phyloP scores from a whole-genome alignment of 2,329 filamentous ascomycete species.

The Talaromyces albobiverticillius region DNA sequence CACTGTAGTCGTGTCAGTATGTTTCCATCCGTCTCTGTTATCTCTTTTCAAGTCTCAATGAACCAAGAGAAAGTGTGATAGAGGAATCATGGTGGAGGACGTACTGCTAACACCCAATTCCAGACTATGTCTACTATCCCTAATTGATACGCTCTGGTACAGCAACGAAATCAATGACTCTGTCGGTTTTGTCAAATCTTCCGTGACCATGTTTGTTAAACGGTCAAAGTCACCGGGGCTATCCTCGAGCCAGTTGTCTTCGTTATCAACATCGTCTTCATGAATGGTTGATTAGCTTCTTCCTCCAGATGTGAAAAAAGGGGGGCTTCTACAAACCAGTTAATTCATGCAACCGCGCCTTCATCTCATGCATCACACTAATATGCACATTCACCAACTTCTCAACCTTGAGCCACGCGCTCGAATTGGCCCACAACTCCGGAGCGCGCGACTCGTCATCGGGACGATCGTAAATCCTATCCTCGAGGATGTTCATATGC shows the following conservation, averaged over 20 bases:
- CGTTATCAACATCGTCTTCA: conserved; percentile 25
- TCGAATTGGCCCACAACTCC: conserved; percentile 52
- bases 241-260: conserved; percentile 40
- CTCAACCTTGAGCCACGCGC: conserved; percentile 52
- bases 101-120: conserved; percentile 50
- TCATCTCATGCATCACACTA: conserved; percentile 48
- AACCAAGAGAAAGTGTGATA: neutral
- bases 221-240: conserved; percentile 44
- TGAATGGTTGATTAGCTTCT: conserved; percentile 6
- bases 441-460: conserved; percentile 53
- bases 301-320: too few species aligned
- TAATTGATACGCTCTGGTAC: conserved; percentile 54
- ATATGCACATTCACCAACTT: conserved; percentile 51
- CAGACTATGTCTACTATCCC: conserved; percentile 49
- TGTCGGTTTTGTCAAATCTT: conserved; percentile 52
- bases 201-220: conserved; percentile 46
- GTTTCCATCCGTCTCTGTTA: neutral
- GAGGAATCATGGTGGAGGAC: conserved; percentile 17
- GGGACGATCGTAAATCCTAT: conserved; percentile 53
- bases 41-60: neutral
- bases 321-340: conserved; percentile 24
- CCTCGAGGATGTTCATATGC: conserved; percentile 50
- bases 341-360: conserved; percentile 41
- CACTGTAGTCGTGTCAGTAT: conserved; percentile 17
- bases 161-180: conserved; percentile 50